phyloP scores from a whole-genome alignment of 2,329 filamentous ascomycete species.

The Cordyceps tenuipes region DNA sequence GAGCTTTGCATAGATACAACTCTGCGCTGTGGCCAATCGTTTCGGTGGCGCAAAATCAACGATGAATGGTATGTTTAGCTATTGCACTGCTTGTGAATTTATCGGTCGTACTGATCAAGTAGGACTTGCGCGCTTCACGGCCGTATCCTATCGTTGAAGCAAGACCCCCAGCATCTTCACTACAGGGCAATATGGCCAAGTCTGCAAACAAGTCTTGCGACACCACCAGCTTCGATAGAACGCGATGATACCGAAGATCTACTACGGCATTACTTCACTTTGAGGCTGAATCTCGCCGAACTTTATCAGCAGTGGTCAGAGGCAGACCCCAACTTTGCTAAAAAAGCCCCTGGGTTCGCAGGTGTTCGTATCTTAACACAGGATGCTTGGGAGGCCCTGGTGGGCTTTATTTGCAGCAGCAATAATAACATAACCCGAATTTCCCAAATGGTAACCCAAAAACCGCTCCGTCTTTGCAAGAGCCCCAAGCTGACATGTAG shows the following conservation, averaged over 20 bases:
- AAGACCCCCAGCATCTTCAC: constrained; percentile 70
- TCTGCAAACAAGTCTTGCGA: constrained; percentile 12
- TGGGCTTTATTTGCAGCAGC: constrained; percentile 96
- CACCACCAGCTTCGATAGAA: constrained; percentile 5
- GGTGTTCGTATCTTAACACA: constrained; percentile 90
- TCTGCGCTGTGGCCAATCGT: constrained; percentile 89
- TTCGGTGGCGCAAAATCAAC: constrained; percentile 82
- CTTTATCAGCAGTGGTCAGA: constrained; percentile 84
- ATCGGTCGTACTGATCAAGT: constrained; percentile 6
- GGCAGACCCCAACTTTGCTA: constrained; percentile 79
- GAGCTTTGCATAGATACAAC: constrained; percentile 95
- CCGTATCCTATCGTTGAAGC: constrained; percentile 74
- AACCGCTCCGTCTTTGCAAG: background rate
- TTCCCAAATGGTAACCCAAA: constrained; percentile 69
- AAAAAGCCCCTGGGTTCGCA: constrained; percentile 76
- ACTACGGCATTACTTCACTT: constrained; percentile 77
- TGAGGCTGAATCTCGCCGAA: constrained; percentile 63
- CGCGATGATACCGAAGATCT: constrained; percentile 65
- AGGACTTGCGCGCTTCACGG: constrained; percentile 80
- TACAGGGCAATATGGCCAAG: constrained; percentile 63
- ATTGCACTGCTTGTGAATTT: background rate
- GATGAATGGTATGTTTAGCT: constrained; percentile 62
- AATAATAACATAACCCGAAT: constrained; percentile 98
- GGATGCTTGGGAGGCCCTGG: constrained; percentile 89
- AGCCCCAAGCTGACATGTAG: background rate